Conservation (phyloP, 768 basidiomycete genomes). For the Panus rudis region DNA sequence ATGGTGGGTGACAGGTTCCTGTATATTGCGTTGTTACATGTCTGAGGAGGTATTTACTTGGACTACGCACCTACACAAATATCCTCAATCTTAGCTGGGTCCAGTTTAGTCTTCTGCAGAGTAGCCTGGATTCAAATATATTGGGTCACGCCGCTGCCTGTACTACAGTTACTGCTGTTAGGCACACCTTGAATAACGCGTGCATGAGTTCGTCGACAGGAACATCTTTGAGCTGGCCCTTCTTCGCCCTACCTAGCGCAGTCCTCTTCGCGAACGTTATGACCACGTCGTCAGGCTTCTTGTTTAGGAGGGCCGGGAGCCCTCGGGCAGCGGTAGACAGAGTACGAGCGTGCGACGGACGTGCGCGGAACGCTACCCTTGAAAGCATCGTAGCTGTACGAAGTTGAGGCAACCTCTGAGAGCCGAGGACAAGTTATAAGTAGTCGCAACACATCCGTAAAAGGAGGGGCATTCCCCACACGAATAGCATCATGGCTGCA, state of each 20-base stretch:
- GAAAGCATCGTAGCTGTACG: constrained; percentile 15
- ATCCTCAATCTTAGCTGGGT: constrained; percentile 70
- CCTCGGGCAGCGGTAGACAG: constrained; percentile 36
- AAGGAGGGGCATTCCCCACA: too few species aligned
- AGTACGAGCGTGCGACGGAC: constrained; percentile 14
- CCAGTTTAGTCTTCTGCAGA: constrained; percentile 55
- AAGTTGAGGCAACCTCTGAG: too few species aligned
- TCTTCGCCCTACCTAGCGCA: constrained; percentile 82
- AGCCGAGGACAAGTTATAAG: too few species aligned
- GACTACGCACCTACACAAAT: constrained; percentile 67
- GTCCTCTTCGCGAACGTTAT: constrained; percentile 86
- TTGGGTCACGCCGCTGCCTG: background rate
- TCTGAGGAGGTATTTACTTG: background rate
- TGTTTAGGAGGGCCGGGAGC: constrained; percentile 50
- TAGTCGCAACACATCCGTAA: too few species aligned
- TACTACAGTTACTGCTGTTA: background rate
- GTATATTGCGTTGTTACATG: background rate
- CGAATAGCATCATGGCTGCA: too few species aligned
- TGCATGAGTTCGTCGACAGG: constrained; percentile 83
- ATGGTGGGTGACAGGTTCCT: constrained; percentile 83
- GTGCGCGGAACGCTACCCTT: constrained; percentile 6
- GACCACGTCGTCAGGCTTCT: constrained; percentile 79
- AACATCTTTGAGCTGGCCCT: constrained; percentile 87
- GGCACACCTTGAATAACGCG: constrained; percentile 67
- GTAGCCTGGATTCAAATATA: constrained; percentile 44